Base-by-base conservation (phyloP, 495 filamentous ascomycete genomes). In the Lasiosphaeria hispida region DNA sequence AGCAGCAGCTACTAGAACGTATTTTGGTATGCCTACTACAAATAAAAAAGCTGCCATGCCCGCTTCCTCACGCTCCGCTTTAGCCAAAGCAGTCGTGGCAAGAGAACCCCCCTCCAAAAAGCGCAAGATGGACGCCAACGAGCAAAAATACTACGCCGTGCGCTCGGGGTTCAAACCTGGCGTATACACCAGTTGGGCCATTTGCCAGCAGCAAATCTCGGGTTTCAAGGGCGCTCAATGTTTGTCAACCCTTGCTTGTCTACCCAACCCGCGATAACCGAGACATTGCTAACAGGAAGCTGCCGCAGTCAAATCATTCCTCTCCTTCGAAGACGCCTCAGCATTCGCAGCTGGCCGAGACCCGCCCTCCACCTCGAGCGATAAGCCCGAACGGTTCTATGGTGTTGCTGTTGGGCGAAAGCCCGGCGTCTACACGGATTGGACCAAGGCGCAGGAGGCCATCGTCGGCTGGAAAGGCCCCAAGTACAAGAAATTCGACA, bases 341-440 rank as follows among this genome's bases (percentile, higher is more conserved):
- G 84, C 83, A 2, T 98, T 88, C 64, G 75, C 91, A 30, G 84
- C 81, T 4, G 89, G 89, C 51, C 74, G 78, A 59, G 82, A 81
- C 53, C 69, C 78, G 13, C 35, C 57, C 5, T 52, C 69, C 42
- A 53, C 65, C 4, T 60, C 60, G 34, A 59, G 57, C 17, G 62
- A 65, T 18, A 69, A 65, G 34, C 65, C 72, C 10, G 70, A 75
- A 10, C 85, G 83, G 65, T 97, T 84, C 68, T 98, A 98, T 64
- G 94, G 83, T 7, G 87, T 98, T n/a, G 90, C 86, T 41, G 80
- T 83, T 55, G 94, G 94, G 42, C 80, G 83, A 55, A 75, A 79
- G n/a, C 89, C 92, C 0, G 93, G 94, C 4, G 87, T 98, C 2
- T 98, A 96, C 71, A 88, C 86, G 5, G 85, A 92, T 54, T 98